Base-by-base conservation (phyloP, 768 basidiomycete genomes). In the Coprinellus micaceus region DNA sequence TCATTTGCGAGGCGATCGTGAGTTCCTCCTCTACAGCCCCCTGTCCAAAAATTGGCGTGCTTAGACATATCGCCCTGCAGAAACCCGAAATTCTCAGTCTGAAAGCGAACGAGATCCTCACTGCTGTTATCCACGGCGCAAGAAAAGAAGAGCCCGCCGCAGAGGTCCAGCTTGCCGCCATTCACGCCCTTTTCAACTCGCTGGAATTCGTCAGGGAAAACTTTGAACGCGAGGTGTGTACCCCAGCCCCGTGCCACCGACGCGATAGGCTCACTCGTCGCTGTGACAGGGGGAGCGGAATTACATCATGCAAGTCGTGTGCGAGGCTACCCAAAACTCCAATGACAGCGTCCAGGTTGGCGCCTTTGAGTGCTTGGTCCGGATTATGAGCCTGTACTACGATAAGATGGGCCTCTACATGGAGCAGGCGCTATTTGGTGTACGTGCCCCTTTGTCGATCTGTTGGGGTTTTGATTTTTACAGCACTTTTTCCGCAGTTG, bases 271-370 rank as follows among this genome's bases (percentile, higher is more conserved):
- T 52, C 24, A 71, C 30, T 52, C 28, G 54, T 52, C 57, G 12
- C n/a, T n/a, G n/a, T n/a, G n/a, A n/a, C 66, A 98, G 94, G 97
- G 97, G 63, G 97, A 99, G 72, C 85, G 97, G 47, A 99, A 98
- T 74, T 98, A 97, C 76, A 98, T 99, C 72, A 99, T 99, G 97
- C 97, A 99, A 76, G 94, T 98, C 41, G 91, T 98, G 17, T 99
- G 97, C 68, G 97, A 98, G 67, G 96, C 96, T 0, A 98, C 97
- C 0, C 97, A 98, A 70, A 94, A 87, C 63, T 58, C 81, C 1
- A 72, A 85, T 1, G 83, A 89, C 2, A 71, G 80, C 33, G 94
- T 98, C 33, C 96, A 98, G 76, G 89, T 97, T n/a, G 92, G 86
- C 28, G 89, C 97, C 4, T 99, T 97, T 65, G 94, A 97, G 69